phyloP scores from a whole-genome alignment of 345 rosid genomes.

The Lumnitzera littorea region DNA sequence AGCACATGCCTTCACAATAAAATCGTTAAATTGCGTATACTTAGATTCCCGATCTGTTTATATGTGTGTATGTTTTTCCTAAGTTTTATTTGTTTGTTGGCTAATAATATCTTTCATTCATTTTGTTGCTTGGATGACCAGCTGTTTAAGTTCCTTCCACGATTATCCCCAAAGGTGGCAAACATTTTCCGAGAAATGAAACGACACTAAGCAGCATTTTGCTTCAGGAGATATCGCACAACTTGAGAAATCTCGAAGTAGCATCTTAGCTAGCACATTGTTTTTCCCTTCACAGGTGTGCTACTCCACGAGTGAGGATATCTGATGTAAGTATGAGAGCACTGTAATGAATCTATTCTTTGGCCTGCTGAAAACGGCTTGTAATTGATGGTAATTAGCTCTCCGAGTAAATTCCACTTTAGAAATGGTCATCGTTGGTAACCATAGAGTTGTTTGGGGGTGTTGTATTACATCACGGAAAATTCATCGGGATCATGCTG shows the following conservation, averaged over 20 bases:
- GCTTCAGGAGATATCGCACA: background rate
- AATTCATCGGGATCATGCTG: too few species aligned
- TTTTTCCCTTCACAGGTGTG: conserved; percentile 3
- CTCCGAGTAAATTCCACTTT: too few species aligned
- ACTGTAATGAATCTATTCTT: background rate
- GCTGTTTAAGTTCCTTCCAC: conserved; percentile 81
- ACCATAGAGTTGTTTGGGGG: too few species aligned
- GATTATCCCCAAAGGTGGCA: conserved; percentile 69
- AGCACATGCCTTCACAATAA: too few species aligned
- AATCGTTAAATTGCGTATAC: too few species aligned
- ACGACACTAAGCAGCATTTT: conserved; percentile 41
- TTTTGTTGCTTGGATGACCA: conserved; percentile 16
- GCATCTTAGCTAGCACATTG: conserved; percentile 3
- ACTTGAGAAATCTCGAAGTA: background rate
- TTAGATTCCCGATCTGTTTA: too few species aligned
- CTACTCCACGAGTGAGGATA: background rate
- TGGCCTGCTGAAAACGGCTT: background rate
- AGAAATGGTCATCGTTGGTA: too few species aligned
- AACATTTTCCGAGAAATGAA: conserved; percentile 72
- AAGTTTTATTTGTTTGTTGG: background rate
- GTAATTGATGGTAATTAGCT: too few species aligned
- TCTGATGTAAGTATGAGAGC: conserved; percentile 1
- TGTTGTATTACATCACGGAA: too few species aligned
- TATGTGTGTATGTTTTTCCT: too few species aligned
- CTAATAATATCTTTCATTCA: background rate